Evolutionary conservation across 495 filamentous ascomycete genomes (phyloP).

Genomic region (Xanthoparmelia taractica): DNA sequence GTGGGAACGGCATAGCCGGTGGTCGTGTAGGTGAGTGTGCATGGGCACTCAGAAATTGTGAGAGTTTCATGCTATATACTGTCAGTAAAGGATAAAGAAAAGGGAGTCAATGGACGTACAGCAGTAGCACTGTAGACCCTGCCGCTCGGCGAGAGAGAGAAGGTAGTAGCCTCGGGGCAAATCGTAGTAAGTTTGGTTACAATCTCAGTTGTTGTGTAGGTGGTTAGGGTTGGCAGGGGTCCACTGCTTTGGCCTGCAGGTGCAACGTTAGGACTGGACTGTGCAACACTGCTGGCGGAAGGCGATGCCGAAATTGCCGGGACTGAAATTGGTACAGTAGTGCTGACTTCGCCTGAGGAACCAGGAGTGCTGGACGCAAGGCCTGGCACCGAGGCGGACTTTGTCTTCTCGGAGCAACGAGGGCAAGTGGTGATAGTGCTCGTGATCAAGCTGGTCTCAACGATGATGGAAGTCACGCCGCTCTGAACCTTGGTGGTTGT

Average conservation of each 20-base stretch:
- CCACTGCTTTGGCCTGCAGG: background rate
- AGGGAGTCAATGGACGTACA: background rate
- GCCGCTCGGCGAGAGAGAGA: background rate
- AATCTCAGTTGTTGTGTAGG: background rate
- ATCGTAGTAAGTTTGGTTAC: background rate
- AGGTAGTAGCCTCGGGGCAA: background rate
- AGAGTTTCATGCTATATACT: background rate
- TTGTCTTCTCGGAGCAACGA: background rate
- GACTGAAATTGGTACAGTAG: background rate
- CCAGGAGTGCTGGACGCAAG: background rate
- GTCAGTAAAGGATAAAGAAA: background rate
- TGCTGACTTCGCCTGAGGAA: background rate
- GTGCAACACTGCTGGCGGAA: background rate
- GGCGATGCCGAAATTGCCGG: background rate
- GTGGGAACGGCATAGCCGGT: background rate
- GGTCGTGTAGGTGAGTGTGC: background rate
- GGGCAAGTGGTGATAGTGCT: constrained; percentile 14
- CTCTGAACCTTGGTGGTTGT: constrained; percentile 1
- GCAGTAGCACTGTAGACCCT: constrained; percentile 2
- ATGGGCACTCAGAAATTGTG: background rate
- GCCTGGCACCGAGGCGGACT: background rate
- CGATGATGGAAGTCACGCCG: background rate
- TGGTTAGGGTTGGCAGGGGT: background rate
- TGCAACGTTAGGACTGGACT: background rate
- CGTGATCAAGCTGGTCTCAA: constrained; percentile 5